phyloP scores from a whole-genome alignment of 306 rosid species.

The Cucurbita argyrosperma region DNA sequence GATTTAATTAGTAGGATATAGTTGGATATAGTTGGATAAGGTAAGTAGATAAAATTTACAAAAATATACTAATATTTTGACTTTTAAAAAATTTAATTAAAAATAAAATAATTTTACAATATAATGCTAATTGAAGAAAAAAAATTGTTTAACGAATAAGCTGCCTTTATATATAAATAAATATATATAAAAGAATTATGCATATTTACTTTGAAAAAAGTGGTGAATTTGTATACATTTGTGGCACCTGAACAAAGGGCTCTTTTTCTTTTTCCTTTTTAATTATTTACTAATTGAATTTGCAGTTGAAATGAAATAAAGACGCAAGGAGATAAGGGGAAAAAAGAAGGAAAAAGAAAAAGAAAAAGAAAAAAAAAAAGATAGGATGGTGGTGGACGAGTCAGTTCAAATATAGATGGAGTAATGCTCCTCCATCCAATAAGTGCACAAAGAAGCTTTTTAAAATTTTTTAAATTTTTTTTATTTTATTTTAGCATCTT shows the following conservation, averaged over 20 bases:
- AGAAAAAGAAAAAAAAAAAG: background rate
- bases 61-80: too few species aligned
- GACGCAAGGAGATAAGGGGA: background rate
- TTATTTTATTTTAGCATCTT: background rate
- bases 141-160: too few species aligned
- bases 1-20: too few species aligned
- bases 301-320: conserved; percentile 3
- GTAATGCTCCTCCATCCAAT: conserved; percentile 13
- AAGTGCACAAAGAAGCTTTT: background rate
- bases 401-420: conserved; percentile 13
- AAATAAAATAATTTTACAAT: too few species aligned
- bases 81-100: too few species aligned
- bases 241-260: background rate
- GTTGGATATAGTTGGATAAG: too few species aligned
- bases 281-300: background rate
- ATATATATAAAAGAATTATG: background rate
- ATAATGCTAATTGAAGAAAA: too few species aligned
- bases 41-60: too few species aligned
- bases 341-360: background rate
- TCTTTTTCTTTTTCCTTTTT: background rate
- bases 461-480: too few species aligned
- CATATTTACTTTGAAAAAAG: background rate
- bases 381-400: background rate
- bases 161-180: background rate
- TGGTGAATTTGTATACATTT: background rate